Conservation (phyloP, 108 stramenopile species). For the Conticribra weissflogii region DNA sequence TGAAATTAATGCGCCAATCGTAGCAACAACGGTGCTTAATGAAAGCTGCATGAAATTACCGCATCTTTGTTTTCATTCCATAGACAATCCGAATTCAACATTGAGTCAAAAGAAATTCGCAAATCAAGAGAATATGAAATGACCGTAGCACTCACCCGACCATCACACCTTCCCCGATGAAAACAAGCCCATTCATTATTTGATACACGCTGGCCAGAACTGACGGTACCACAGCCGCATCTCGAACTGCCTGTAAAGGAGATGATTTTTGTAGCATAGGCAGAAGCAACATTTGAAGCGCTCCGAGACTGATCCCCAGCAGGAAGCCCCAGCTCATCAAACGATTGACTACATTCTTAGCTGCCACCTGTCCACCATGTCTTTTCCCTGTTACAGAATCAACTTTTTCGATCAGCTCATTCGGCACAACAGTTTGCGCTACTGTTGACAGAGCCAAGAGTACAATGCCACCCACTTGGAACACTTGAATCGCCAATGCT, state of each 20-base stretch:
- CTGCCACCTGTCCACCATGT: constrained; percentile 61
- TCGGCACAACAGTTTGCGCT: constrained; percentile 84
- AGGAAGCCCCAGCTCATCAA: constrained; percentile 87
- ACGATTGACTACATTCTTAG: constrained; percentile 73
- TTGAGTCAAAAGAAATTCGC: neutral
- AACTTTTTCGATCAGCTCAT: constrained; percentile 71
- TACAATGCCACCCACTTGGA: constrained; percentile 87
- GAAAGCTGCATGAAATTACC: constrained; percentile 79
- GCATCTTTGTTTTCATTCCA: no score
- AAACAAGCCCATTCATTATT: constrained; percentile 86
- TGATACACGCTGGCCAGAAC: constrained; percentile 82
- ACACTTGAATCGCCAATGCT: constrained; percentile 87
- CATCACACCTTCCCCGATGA: constrained; percentile 86
- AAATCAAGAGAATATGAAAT: neutral
- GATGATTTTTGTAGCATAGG: constrained; percentile 79
- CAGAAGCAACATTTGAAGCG: constrained; percentile 68
- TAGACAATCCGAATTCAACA: no score
- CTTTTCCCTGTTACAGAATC: constrained; percentile 53
- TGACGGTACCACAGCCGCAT: constrained; percentile 82
- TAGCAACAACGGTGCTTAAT: constrained; percentile 73
- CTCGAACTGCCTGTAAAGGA: constrained; percentile 80
- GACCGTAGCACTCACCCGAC: constrained; percentile 26
- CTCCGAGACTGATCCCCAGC: constrained; percentile 68
- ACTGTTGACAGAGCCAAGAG: constrained; percentile 81
- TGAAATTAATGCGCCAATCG: constrained; percentile 69